A percentile compares a stretch with the other conserved stretches of the same genome.
These are phyloP conservation scores for Vicia sativa DNA, from an alignment of 306 rosid species.

Conservation along the genomic window DNA sequence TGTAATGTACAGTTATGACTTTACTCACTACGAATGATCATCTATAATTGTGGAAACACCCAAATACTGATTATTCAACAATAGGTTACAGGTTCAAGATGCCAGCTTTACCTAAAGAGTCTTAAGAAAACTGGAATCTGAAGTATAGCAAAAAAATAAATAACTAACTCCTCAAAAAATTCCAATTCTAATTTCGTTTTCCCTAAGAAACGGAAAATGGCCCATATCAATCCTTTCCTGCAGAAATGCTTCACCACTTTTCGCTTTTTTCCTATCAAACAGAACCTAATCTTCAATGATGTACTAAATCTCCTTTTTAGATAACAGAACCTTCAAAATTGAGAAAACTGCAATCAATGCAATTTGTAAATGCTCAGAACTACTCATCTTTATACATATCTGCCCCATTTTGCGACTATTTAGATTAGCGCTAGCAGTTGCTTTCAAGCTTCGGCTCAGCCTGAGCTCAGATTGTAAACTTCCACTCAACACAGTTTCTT, in stretches of 20 bases:
- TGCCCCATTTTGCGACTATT: conserved; percentile 92
- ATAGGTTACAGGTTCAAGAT: conserved; percentile 28
- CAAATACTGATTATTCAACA: conserved; percentile 34
- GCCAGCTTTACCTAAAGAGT: conserved; percentile 39
- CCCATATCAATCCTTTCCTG: conserved; percentile 27
- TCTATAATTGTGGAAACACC: conserved; percentile 28
- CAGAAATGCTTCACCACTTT: conserved; percentile 38
- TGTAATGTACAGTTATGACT: conserved; percentile 51
- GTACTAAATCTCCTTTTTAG: conserved; percentile 46
- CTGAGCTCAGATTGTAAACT: conserved; percentile 74
- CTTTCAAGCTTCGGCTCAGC: conserved; percentile 59
- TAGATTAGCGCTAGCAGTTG: conserved; percentile 72
- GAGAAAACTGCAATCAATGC: conserved; percentile 71
- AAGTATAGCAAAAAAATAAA: conserved; percentile 27
- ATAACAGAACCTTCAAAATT: conserved; percentile 57
- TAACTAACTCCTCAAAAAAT: conserved; percentile 27
- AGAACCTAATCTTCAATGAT: conserved; percentile 34
- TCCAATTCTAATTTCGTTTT: conserved; percentile 17
- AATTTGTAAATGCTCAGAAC: conserved; percentile 84
- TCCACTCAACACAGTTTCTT: conserved; percentile 85
- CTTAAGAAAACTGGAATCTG: conserved; percentile 37
- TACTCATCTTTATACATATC: conserved; percentile 67
- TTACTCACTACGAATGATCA: conserved; percentile 40
- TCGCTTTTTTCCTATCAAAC: conserved; percentile 33
- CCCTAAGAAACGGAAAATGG: conserved; percentile 9